Evolutionary conservation across 2,329 filamentous ascomycete genomes (phyloP).

Genomic region (Venturia nashicola): DNA sequence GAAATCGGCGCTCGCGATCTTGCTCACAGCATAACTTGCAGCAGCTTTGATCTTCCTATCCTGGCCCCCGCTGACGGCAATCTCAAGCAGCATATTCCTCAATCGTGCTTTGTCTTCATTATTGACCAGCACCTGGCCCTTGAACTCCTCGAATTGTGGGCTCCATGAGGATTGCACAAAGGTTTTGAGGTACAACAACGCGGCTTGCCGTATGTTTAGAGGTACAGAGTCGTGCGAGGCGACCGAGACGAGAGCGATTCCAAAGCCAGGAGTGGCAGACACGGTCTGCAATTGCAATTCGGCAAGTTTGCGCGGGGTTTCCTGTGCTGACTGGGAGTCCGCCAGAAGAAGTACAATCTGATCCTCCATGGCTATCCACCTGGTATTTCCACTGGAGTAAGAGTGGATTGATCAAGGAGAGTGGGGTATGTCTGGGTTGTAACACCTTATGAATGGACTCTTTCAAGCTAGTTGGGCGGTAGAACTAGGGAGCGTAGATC

Average conservation of each 20-base stretch:
- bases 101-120: slow-evolving; percentile 65
- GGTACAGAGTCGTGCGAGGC: slow-evolving; percentile 64
- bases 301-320: slow-evolving; percentile 70
- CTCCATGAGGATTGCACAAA: slow-evolving; percentile 84
- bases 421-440: background rate
- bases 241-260: slow-evolving; percentile 67
- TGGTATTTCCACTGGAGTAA: background rate
- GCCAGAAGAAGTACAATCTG: slow-evolving; percentile 79
- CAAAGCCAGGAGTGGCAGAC: slow-evolving; percentile 58
- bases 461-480: background rate
- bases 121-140: slow-evolving; percentile 53
- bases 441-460: background rate
- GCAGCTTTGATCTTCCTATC: slow-evolving; percentile 80
- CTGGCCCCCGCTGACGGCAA: slow-evolving; percentile 54
- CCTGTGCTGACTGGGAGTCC: slow-evolving; percentile 68
- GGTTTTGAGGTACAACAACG: slow-evolving; percentile 65
- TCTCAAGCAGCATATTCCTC: slow-evolving; percentile 60
- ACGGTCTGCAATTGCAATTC: slow-evolving; percentile 70
- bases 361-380: slow-evolving; percentile 60
- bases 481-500: background rate
- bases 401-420: background rate
- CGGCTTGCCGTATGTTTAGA: slow-evolving; percentile 67
- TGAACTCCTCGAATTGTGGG: slow-evolving; percentile 58
- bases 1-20: slow-evolving; percentile 87
- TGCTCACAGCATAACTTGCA: slow-evolving; percentile 84